Percentiles rank a stretch among this genome's conserved stretches.
Evolutionary conservation across 73 alveolate species (phyloP).

Genomic region (Uronychia binucleata): DNA sequence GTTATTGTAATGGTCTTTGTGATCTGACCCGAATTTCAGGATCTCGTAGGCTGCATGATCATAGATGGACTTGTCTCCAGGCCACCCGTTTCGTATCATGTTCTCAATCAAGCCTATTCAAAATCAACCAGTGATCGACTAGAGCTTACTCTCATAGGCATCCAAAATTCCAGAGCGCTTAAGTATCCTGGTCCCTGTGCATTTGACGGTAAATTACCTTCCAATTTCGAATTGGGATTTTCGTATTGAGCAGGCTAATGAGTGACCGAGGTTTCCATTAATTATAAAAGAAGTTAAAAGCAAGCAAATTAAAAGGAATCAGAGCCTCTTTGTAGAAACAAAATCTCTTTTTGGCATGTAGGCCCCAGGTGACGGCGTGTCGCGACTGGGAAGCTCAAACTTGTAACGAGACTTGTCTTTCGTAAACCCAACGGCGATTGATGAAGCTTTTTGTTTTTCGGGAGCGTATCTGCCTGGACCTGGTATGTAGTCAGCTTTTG

Average conservation of each 20-base stretch:
- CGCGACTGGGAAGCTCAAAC: neutral
- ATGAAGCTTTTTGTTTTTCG: neutral
- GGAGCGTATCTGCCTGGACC: neutral
- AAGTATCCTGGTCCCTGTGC: constrained; percentile 40
- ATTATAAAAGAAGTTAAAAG: neutral
- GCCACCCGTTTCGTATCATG: constrained; percentile 63
- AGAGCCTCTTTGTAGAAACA: neutral
- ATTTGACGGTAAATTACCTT: neutral
- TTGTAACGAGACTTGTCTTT: neutral
- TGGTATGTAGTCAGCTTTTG: neutral
- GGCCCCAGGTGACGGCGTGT: neutral
- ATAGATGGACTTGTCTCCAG: constrained; percentile 53
- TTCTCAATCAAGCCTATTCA: constrained; percentile 16
- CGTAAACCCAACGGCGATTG: neutral
- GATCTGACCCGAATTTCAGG: constrained; percentile 49
- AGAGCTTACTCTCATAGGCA: constrained; percentile 51
- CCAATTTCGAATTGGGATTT: too few species aligned
- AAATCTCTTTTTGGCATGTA: neutral
- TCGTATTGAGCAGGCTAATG: neutral
- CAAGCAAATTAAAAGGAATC: neutral
- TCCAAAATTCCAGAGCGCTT: constrained; percentile 44
- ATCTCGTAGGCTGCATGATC: constrained; percentile 72
- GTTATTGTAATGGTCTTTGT: constrained; percentile 53
- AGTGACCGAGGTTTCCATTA: neutral
- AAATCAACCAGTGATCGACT: neutral